Conservation (phyloP, 768 basidiomycete genomes). For the Plicaturopsis crispa region DNA sequence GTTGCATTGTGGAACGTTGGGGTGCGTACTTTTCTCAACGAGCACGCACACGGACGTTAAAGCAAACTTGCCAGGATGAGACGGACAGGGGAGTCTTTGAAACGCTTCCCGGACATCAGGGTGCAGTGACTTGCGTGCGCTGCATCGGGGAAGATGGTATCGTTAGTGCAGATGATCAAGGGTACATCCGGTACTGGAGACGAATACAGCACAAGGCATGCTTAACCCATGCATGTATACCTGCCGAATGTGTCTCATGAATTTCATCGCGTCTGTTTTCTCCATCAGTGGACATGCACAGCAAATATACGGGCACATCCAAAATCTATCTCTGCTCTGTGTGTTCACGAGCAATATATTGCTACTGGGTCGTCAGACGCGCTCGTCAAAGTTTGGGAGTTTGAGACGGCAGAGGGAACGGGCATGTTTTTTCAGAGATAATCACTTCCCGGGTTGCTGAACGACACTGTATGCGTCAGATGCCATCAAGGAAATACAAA, state of each 20-base stretch:
- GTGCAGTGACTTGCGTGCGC: conserved; percentile 68
- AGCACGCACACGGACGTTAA: neutral
- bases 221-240: conserved; percentile 28
- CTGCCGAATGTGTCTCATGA: conserved; percentile 8
- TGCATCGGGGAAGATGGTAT: conserved; percentile 50
- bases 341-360: conserved; percentile 37
- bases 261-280: conserved; percentile 12
- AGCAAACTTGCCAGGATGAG: conserved; percentile 35
- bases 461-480: conserved; percentile 20
- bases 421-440: conserved; percentile 15
- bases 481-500: conserved; percentile 41
- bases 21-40: conserved; percentile 23
- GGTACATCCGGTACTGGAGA: conserved; percentile 59
- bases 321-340: conserved; percentile 64
- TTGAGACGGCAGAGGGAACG: conserved; percentile 21
- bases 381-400: conserved; percentile 65
- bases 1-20: conserved; percentile 54
- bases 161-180: conserved; percentile 72
- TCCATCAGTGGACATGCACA: conserved; percentile 54
- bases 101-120: conserved; percentile 73
- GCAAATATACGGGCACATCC: conserved; percentile 50
- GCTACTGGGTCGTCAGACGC: conserved; percentile 84
- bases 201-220: conserved; percentile 22
- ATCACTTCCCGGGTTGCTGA: conserved; percentile 8
- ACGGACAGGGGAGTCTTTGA: conserved; percentile 47